These are phyloP conservation scores for Carex scoparia DNA, from an alignment of 176 grass and related monocot species.

Conservation along the genomic window DNA sequence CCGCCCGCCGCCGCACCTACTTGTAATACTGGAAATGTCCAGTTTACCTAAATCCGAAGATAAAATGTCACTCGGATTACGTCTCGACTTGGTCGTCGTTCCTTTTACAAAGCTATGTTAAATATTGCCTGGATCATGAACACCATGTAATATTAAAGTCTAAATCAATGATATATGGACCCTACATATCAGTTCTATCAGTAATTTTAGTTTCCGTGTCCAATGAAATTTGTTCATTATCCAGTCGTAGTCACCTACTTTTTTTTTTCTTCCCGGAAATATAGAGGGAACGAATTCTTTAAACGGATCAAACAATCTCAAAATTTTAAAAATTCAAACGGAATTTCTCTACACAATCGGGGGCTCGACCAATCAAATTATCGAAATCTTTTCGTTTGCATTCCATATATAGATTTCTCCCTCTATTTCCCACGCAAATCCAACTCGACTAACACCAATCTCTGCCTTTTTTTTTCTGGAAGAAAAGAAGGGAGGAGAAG, in stretches of 20 bases:
- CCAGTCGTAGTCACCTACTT: background rate
- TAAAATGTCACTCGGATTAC: background rate
- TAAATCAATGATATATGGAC: background rate
- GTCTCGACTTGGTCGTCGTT: background rate
- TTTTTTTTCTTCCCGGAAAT: background rate
- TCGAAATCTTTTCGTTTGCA: background rate
- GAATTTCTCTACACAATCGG: constrained; percentile 7
- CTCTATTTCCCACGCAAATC: constrained; percentile 25
- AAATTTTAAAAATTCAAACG: constrained; percentile 2
- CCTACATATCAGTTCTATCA: background rate
- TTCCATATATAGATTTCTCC: constrained; percentile 21
- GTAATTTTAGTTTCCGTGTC: background rate
- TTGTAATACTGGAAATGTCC: background rate
- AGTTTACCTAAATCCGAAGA: background rate
- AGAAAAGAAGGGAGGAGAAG: background rate
- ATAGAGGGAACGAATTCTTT: background rate
- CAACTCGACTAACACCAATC: constrained; percentile 7
- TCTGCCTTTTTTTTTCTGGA: background rate
- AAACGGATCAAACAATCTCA: constrained; percentile 13
- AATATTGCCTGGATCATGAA: background rate
- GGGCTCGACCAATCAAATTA: background rate
- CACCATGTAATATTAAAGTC: background rate
- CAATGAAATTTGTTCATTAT: background rate
- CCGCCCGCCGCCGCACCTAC: background rate
- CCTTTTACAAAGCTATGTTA: background rate